These are phyloP conservation scores for Oryza longistaminata DNA, from an alignment of 176 grass and related monocot genomes.

Conservation along the genomic window DNA sequence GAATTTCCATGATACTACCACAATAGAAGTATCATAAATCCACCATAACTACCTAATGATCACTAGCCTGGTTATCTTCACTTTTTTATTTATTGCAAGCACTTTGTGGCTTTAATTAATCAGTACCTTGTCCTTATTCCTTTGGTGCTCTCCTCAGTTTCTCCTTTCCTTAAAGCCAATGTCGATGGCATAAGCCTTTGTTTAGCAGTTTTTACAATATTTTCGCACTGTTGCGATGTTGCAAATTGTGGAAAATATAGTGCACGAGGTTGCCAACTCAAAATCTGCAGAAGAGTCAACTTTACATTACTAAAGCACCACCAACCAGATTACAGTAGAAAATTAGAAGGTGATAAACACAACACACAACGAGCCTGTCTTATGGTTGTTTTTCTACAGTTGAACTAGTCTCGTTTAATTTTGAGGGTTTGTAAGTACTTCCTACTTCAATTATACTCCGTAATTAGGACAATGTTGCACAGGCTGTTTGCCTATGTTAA, in stretches of 20 bases:
- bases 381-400: no score
- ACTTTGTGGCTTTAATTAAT: background rate
- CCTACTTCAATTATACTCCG: no score
- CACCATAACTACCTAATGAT: background rate
- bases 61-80: background rate
- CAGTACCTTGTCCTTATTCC: conserved; percentile 95
- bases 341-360: background rate
- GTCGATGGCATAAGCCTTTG: conserved; percentile 77
- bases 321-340: background rate
- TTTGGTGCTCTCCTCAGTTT: conserved; percentile 75
- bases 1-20: background rate
- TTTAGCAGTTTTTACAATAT: conserved; percentile 70
- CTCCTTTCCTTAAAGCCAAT: conserved; percentile 86
- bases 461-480: no score
- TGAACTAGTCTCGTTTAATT: no score
- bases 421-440: no score
- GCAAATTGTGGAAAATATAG: conserved; percentile 91
- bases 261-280: conserved; percentile 94
- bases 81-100: conserved; percentile 1
- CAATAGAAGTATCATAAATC: background rate
- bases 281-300: conserved; percentile 64
- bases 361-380: no score
- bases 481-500: no score
- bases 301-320: conserved; percentile 31
- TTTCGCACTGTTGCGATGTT: conserved; percentile 75